phyloP scores from a whole-genome alignment of 192 early-diverging fungal species.

The Borealophlyctis nickersoniae region DNA sequence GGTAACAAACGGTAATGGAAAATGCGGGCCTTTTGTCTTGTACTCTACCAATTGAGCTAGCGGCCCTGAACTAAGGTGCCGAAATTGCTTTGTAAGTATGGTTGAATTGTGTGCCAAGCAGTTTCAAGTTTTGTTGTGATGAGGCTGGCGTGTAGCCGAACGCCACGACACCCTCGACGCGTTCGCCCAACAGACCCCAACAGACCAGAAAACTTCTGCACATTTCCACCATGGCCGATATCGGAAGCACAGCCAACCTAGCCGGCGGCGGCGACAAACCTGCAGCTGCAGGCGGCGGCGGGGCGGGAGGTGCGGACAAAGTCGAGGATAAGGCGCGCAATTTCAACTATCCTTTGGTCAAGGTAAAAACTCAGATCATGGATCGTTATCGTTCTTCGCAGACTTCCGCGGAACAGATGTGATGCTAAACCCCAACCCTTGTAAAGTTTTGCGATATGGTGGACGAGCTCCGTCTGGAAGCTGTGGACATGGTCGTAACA shows the following conservation, averaged over 20 bases:
- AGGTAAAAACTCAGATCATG: conserved; percentile 27
- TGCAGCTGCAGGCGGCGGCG: conserved; percentile 30
- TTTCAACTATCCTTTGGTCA: conserved; percentile 61
- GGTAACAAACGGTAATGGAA: too few relatives aligned
- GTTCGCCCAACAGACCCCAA: too few relatives aligned
- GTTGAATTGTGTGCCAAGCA: too few relatives aligned
- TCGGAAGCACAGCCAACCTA: conserved; percentile 46
- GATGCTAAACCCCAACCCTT: conserved; percentile 6
- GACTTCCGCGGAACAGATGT: background rate
- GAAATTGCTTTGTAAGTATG: too few relatives aligned
- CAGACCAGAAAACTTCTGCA: too few relatives aligned
- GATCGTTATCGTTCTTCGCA: background rate
- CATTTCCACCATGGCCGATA: conserved; percentile 53
- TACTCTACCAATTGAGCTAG: too few relatives aligned
- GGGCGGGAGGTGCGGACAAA: conserved; percentile 27
- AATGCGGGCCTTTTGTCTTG: too few relatives aligned
- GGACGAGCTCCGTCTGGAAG: conserved; percentile 50
- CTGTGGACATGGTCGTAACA: conserved; percentile 60
- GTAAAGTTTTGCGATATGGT: conserved; percentile 52
- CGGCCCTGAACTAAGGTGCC: too few relatives aligned
- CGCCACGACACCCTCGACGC: too few relatives aligned
- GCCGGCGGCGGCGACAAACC: background rate
- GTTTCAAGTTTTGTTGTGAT: too few relatives aligned
- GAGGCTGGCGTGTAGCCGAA: too few relatives aligned
- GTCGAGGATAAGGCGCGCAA: conserved; percentile 53